These are phyloP conservation scores for Cladorrhinum samala DNA, from an alignment of 495 filamentous ascomycete species.

Conservation along the genomic window DNA sequence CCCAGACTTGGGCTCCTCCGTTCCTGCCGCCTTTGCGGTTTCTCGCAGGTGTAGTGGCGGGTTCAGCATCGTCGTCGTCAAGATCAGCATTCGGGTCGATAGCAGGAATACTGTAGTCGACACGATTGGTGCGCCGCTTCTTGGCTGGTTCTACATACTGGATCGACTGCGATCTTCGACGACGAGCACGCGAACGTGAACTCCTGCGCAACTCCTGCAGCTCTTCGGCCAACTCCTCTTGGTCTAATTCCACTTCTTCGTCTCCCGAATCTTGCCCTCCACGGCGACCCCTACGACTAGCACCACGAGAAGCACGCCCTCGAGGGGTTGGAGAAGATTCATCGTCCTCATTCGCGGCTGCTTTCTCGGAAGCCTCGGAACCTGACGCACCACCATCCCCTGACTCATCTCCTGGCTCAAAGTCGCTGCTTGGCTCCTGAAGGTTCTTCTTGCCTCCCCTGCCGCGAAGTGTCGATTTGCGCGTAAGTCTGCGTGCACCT, in stretches of 20 bases:
- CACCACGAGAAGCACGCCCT: slow-evolving; percentile 28
- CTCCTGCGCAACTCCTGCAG: slow-evolving; percentile 56
- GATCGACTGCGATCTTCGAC: slow-evolving; percentile 51
- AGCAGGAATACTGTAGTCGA: slow-evolving; percentile 57
- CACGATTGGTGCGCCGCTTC: slow-evolving; percentile 36
- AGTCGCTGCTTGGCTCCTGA: slow-evolving; percentile 75
- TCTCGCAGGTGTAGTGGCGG: slow-evolving; percentile 63
- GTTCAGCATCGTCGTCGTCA: slow-evolving; percentile 59
- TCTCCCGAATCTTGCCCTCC: slow-evolving; percentile 36
- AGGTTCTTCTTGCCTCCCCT: slow-evolving; percentile 40
- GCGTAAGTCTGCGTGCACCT: slow-evolving; percentile 39
- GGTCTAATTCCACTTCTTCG: slow-evolving; percentile 58
- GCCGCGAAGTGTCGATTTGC: slow-evolving; percentile 39
- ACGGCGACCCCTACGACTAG: slow-evolving; percentile 34
- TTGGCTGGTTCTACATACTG: slow-evolving; percentile 45
- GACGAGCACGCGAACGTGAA: slow-evolving; percentile 42
- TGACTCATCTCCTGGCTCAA: slow-evolving; percentile 67
- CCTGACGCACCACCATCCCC: slow-evolving; percentile 45
- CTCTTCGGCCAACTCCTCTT: slow-evolving; percentile 75
- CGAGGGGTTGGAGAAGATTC: slow-evolving; percentile 38
- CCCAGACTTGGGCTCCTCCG: slow-evolving; percentile 50
- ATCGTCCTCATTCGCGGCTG: slow-evolving; percentile 29
- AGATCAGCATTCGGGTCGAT: slow-evolving; percentile 63
- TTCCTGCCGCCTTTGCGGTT: slow-evolving; percentile 51
- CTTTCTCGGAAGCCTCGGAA: slow-evolving; percentile 33